These are phyloP conservation scores for Teunomyces cretensis DNA, from an alignment of 805 yeast species.

Conservation along the genomic window DNA sequence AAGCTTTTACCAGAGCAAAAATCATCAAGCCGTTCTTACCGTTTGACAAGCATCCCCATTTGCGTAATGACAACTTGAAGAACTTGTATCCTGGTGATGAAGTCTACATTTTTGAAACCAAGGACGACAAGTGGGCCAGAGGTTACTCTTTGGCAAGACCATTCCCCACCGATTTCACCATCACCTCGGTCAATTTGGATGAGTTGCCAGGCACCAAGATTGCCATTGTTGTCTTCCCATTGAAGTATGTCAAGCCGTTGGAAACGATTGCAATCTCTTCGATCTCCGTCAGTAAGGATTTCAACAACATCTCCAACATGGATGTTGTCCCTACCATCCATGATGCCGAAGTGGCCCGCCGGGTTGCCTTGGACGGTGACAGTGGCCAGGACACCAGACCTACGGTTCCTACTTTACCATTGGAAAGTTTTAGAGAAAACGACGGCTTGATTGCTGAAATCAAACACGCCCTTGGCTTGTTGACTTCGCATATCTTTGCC, in stretches of 20 bases:
- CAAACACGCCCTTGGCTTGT: conserved; percentile 52
- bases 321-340: conserved; percentile 33
- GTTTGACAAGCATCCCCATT: conserved; percentile 39
- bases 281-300: conserved; percentile 25
- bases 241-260: conserved; percentile 48
- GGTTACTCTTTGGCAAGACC: conserved; percentile 73
- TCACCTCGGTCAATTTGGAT: conserved; percentile 60
- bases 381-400: conserved; percentile 2
- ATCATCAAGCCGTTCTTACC: conserved; percentile 42
- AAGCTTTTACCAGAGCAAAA: conserved; percentile 35
- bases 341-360: conserved; percentile 27
- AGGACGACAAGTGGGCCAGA: conserved; percentile 68
- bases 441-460: conserved; percentile 53
- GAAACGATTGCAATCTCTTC: conserved; percentile 41
- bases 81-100: conserved; percentile 77
- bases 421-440: conserved; percentile 43
- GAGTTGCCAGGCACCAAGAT: conserved; percentile 58
- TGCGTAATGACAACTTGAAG: conserved; percentile 39
- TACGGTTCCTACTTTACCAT: conserved; percentile 54
- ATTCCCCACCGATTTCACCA: conserved; percentile 64
- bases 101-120: conserved; percentile 67
- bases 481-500: conserved; percentile 65
- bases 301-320: conserved; percentile 25
- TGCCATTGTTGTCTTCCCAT: conserved; percentile 61
- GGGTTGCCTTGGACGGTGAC: conserved; percentile 9